These are phyloP conservation scores for Magnusiomyces tetraspermus DNA, from an alignment of 1,139 yeast species.

Conservation along the genomic window DNA sequence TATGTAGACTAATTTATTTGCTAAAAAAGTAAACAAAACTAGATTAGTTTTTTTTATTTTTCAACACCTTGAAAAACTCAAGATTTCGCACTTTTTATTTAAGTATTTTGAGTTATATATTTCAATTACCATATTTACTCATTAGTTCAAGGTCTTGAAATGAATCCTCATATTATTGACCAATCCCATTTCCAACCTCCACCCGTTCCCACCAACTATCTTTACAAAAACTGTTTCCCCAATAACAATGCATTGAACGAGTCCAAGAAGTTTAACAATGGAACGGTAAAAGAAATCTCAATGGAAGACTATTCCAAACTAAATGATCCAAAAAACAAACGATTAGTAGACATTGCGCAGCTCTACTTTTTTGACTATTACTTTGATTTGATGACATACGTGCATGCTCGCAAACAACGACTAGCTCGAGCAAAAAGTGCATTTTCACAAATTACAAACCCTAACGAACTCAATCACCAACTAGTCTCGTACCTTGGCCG, in stretches of 20 bases:
- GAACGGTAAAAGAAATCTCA: background rate
- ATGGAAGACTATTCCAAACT: slow-evolving; percentile 41
- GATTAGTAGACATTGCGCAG: slow-evolving; percentile 77
- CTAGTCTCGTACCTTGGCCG: slow-evolving; percentile 78
- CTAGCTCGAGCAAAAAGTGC: slow-evolving; percentile 55
- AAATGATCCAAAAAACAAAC: slow-evolving; percentile 65
- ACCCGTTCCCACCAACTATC: no score
- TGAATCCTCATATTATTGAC: slow-evolving; percentile 13
- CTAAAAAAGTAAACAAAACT: no score
- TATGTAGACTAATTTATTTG: no score
- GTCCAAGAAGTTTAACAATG: slow-evolving; percentile 10
- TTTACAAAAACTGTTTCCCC: no score
- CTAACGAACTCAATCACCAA: slow-evolving; percentile 50
- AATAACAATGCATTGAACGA: no score
- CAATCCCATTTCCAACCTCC: slow-evolving; percentile 7
- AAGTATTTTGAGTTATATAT: no score
- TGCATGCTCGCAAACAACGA: slow-evolving; percentile 77
- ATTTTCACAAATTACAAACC: slow-evolving; percentile 40
- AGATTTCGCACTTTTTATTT: no score
- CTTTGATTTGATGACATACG: slow-evolving; percentile 91
- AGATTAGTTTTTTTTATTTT: no score
- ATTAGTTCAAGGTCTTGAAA: no score
- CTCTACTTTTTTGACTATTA: slow-evolving; percentile 82
- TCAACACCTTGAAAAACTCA: no score
- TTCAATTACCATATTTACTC: no score